Evolutionary conservation across 768 basidiomycete species (phyloP).

Genomic region (Dendrothele bispora): DNA sequence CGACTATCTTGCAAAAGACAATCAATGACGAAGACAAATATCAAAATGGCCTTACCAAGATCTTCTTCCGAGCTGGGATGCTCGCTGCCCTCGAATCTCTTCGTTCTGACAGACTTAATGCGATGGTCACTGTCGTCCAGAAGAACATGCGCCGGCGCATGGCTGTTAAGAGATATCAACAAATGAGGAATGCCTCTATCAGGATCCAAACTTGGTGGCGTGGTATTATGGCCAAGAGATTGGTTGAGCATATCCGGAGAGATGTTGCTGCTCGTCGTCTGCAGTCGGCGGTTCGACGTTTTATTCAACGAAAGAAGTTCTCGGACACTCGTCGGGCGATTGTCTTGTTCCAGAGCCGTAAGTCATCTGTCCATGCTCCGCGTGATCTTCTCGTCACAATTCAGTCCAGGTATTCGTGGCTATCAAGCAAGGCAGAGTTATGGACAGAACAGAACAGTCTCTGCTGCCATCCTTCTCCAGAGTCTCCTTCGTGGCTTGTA

Average conservation of each 20-base stretch:
- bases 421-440: constrained; percentile 63
- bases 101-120: constrained; percentile 83
- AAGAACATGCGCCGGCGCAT: constrained; percentile 93
- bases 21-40: constrained; percentile 96
- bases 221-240: constrained; percentile 71
- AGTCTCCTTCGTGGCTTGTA: constrained; percentile 87
- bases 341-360: constrained; percentile 81
- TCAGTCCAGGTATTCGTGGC: constrained; percentile 67
- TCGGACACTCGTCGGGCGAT: constrained; percentile 60
- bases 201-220: constrained; percentile 95
- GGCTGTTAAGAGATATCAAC: constrained; percentile 78
- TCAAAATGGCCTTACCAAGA: constrained; percentile 95
- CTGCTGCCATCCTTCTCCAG: constrained; percentile 76
- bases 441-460: constrained; percentile 50
- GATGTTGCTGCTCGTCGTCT: constrained; percentile 75
- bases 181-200: constrained; percentile 72
- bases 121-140: constrained; percentile 92
- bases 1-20: constrained; percentile 79
- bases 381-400: not conserved
- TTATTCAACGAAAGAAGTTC: constrained; percentile 72
- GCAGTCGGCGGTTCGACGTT: constrained; percentile 72
- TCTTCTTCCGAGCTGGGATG: constrained; percentile 99
- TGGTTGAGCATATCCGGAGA: constrained; percentile 70
- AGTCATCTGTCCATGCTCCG: constrained; percentile 32
- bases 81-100: constrained; percentile 92